Base-by-base conservation (phyloP, 306 rosid genomes). In the Cucurbita moschata region DNA sequence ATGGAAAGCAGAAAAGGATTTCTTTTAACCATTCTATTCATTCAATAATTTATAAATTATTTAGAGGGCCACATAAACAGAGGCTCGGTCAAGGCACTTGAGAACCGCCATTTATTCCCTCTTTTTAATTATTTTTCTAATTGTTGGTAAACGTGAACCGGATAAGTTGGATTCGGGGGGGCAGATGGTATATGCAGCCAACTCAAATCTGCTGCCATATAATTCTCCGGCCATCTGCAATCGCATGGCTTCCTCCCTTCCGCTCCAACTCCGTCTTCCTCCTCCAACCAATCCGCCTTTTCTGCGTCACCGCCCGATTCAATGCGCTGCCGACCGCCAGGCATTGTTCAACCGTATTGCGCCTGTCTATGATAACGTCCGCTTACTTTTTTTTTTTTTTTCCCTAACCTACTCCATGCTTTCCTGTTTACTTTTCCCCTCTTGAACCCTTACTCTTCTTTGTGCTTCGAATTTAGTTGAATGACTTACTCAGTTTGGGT, bases 311-410 rank as follows among this genome's bases (percentile, higher is more conserved):
- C 18, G 55, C 7, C 59, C 75, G 16, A 35, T 89, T 62, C 88
- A 75, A 23, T 86, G 89, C 73, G 12, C 86, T 61, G 47, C 61
- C 76, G 87, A 86, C 2, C 92, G 96, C 43, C 95, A 53, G 58
- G 86, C 85, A 42, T 82, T 92, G 71, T 92, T 89, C 73, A 84
- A 66, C 83, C 96, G 97, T 82, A 89, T 89, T 73, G 95, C 96
- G 10, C 96, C 97, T 78, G 88, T 89, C 61, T 92, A 88, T 59
- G 97, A 89, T 78, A 86, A 79, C 80, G 96, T 89, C 46, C 40
- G 83, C 84, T 50, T 52, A 35, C 43, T 63, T 15, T 49, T 49
- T 0, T 16, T 12, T 49, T 38, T 51, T 3, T 37, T 4, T n/a
- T 39, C 14, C 40, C 39, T 44, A 75, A 10, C 65, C 5, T 37